Conservation (phyloP, 2,329 filamentous ascomycete species). For the Arthroderma sp. region DNA sequence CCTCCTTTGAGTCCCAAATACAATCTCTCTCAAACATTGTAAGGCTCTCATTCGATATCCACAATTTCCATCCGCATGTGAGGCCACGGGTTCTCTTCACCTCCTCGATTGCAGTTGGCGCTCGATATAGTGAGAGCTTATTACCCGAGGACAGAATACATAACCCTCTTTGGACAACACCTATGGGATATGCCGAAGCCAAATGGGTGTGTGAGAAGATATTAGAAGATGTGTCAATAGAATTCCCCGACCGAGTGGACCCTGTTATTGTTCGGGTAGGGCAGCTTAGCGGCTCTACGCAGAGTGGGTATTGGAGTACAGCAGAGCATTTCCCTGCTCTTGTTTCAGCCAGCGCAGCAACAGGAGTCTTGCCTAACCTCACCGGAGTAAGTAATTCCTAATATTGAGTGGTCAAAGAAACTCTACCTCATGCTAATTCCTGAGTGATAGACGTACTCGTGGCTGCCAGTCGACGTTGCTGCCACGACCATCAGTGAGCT, state of each 20-base stretch:
- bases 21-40: neutral
- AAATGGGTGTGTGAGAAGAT: neutral
- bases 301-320: neutral
- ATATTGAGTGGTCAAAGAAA: neutral
- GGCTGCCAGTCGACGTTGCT: neutral
- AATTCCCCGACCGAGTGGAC: neutral
- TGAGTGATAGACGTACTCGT: neutral
- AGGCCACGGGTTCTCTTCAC: neutral
- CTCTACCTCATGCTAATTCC: neutral
- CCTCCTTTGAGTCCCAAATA: conserved; percentile 9
- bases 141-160: neutral
- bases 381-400: neutral
- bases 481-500: neutral
- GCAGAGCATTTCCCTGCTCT: neutral
- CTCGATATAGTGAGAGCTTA: neutral
- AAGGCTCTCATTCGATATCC: neutral
- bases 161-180: neutral
- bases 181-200: neutral
- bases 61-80: neutral
- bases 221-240: neutral
- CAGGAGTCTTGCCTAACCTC: neutral
- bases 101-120: neutral
- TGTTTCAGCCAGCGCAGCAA: neutral
- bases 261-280: neutral
- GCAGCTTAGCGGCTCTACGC: neutral